Evolutionary conservation across 345 rosid species (phyloP).

Genomic region (Linum usitatissimum): DNA sequence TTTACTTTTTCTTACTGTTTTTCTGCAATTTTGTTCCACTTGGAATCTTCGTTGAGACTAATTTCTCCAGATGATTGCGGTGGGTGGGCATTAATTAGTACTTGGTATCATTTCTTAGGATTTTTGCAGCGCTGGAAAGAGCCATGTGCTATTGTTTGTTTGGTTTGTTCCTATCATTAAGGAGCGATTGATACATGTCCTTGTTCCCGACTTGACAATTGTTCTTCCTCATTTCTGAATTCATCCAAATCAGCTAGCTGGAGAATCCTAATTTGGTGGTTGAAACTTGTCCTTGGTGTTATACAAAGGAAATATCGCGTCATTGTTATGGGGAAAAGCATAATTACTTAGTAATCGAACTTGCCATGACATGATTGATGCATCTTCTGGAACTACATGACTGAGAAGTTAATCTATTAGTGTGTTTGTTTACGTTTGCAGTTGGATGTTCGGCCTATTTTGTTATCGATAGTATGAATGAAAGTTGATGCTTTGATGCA

Average conservation of each 20-base stretch:
- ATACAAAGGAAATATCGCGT: not conserved
- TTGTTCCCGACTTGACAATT: not conserved
- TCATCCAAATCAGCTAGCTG: not conserved
- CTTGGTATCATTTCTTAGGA: too few species aligned
- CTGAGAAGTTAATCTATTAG: not conserved
- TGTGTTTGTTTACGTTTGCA: not conserved
- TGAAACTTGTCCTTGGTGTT: not conserved
- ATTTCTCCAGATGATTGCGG: too few species aligned
- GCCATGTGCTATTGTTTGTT: too few species aligned
- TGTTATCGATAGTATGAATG: not conserved
- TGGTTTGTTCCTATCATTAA: too few species aligned
- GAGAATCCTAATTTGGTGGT: not conserved
- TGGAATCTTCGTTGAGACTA: too few species aligned
- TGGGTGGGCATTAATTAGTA: too few species aligned
- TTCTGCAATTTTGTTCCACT: not conserved
- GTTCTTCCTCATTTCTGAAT: not conserved
- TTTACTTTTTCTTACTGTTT: not conserved
- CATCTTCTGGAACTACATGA: not conserved
- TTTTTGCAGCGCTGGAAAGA: too few species aligned
- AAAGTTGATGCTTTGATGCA: slow-evolving; percentile 11
- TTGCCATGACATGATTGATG: not conserved
- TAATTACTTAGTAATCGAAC: not conserved
- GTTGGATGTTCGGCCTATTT: too few species aligned
- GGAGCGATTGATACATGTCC: too few species aligned
- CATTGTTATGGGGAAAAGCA: not conserved